Evolutionary conservation across 1,139 yeast species (phyloP), one percentile per base, ranked within the genome.

Genomic region (Entelexis sorbosivorans): DNA sequence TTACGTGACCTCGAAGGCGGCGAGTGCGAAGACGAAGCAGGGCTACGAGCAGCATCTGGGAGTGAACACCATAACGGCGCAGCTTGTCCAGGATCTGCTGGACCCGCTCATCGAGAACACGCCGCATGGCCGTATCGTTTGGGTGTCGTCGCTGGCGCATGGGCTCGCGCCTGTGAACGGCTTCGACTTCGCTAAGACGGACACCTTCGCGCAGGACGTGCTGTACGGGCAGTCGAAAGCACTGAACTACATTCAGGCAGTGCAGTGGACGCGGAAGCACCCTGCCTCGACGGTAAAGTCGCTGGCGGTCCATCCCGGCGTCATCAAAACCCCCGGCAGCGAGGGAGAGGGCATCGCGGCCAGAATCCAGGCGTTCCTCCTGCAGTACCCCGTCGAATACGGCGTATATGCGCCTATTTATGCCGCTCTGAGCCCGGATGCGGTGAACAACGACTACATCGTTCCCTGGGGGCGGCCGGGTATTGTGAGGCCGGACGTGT

Each of bases 61-160:
- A 6, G 70, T 74, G 32, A 78, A 78, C 58, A 73, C 66, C n/a
- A 55, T 77, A 48, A 82, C 77, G 1, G 76, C 77, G 26, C 76
- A 71, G 54, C 61, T 77, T 49, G 62, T 78, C 19, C 75, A 76
- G 58, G 69, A 71, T 52, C 65, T 70, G 45, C 64, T 78, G 13
- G 74, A 73, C 50, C 75, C 76, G 14, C 52, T 70, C 7, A 60
- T 78, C 39, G 59, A 70, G 34, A n/a, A 43, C 33, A 39, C 54
- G 1, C 52, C 56, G 3, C 46, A 63, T 1, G 60, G 59, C 40
- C 55, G 81, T 58, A 68, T 76, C 33, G 72, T 76, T 6, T 76
- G 77, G 73, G 70, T 75, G 1, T 60, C 75, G 10, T 75, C 80
- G 0, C 53, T 65, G 42, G 72, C 69, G 17, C 77, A 73, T 51